Base-by-base conservation (phyloP, 2,329 filamentous ascomycete genomes). In the Colletotrichum simmondsii region DNA sequence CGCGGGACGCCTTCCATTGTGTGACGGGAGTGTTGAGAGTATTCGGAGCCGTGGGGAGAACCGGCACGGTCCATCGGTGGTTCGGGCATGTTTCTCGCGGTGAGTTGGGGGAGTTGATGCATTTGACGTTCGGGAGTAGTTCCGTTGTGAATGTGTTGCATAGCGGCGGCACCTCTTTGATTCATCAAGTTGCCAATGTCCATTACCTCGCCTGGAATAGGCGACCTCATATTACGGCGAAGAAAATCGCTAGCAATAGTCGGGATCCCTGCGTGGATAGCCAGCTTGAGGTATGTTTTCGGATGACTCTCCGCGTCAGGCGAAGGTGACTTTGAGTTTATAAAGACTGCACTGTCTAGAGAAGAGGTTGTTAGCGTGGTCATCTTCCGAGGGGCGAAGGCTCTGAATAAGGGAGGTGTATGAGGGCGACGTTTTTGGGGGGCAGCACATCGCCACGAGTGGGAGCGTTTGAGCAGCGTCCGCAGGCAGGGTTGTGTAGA, bases 31-130 rank as follows among this genome's bases (percentile, higher is more conserved):
- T 89, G 89, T 72, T 88, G 85, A 5, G 88, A 90, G 79, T 88
- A 87, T 76, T 91, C 89, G 16, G 89, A 91, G 68, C 88, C 88
- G 80, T 91, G 89, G 11, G 89, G 88, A 7, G 89, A 91, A 76
- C 85, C 87, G 60, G 88, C 86, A 71, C 88, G 87, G 68, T 91
- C 89, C 78, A 90, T 85, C 19, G 80, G 75, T 10, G 73, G 60
- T 32, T 78, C 76, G 32, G 76, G 73, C 63, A 78, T 72, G 52
- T 75, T 75, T 64, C 76, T 75, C 53, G 75, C 72, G 7, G 75
- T 69, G 56, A 81, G 74, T 62, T 79, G 78, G 49, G 77, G 77
- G 59, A 80, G 76, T 61, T 77, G 74, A 49, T 73, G 66, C 58
- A 75, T 73, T 52, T 77, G 72, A 26, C 74, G 76, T 22, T 80